These are phyloP conservation scores for Calophaca sinica DNA, from an alignment of 306 rosid genomes.

Conservation along the genomic window DNA sequence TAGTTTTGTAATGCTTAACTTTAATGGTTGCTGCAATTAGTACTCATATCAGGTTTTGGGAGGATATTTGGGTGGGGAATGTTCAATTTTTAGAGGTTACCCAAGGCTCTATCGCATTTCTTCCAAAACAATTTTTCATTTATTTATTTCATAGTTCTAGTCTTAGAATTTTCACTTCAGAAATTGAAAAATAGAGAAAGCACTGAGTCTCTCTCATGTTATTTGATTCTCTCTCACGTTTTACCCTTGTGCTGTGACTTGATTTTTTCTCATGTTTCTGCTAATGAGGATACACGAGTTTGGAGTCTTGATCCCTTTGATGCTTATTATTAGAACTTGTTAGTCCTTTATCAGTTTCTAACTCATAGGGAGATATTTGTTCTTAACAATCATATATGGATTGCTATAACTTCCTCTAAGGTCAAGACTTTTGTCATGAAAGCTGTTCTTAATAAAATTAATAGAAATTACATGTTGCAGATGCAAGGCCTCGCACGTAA, in stretches of 20 bases:
- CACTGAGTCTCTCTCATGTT: neutral
- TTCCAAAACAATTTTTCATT: neutral
- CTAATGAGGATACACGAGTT: neutral
- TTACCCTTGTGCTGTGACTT: neutral
- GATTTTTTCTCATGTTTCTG: neutral
- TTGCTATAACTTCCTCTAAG: no score
- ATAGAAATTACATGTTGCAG: no score
- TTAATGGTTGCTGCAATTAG: neutral
- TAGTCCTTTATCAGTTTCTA: neutral
- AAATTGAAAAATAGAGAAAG: neutral
- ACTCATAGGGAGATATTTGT: neutral
- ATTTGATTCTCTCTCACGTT: neutral
- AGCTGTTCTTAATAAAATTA: no score
- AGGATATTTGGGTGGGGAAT: slow-evolving; percentile 17
- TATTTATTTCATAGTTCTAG: neutral
- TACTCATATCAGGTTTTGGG: slow-evolving; percentile 6
- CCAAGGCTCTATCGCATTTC: slow-evolving; percentile 8
- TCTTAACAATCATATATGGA: no score
- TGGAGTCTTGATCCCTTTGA: slow-evolving; percentile 1
- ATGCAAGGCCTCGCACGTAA: no score
- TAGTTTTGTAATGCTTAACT: slow-evolving; percentile 7
- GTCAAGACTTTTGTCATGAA: no score
- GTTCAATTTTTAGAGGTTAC: neutral
- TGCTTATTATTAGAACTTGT: slow-evolving; percentile 1
- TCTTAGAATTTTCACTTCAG: neutral